Evolutionary conservation across 1,284 basidiomycete genomes (phyloP).

Genomic region (Neolentinus lepideus): DNA sequence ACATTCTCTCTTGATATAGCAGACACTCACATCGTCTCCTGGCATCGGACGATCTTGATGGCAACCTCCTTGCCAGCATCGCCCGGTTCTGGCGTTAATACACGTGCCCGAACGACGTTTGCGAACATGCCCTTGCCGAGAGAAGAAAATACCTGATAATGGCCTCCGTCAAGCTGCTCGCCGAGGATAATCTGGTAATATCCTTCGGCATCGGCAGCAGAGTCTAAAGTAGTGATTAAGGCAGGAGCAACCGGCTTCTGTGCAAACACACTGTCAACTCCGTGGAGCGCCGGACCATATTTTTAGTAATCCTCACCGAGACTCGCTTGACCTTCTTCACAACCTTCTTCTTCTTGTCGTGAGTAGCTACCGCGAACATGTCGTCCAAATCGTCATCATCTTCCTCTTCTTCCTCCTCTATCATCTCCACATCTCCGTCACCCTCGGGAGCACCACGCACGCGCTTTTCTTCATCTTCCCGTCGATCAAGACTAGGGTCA

Average conservation of each 20-base stretch:
- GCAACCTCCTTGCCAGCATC: slow-evolving; percentile 82
- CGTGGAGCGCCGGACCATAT: slow-evolving; percentile 1
- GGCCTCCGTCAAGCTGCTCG: slow-evolving; percentile 87
- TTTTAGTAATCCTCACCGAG: slow-evolving; percentile 30
- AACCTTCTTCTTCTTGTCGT: slow-evolving; percentile 55
- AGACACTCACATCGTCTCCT: slow-evolving; percentile 92
- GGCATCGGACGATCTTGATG: slow-evolving; percentile 94
- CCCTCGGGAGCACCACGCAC: slow-evolving; percentile 36
- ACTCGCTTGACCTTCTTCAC: slow-evolving; percentile 54
- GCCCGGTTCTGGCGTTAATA: slow-evolving; percentile 64
- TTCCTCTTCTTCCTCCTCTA: slow-evolving; percentile 52
- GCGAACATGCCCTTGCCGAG: slow-evolving; percentile 99
- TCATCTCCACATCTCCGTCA: slow-evolving; percentile 43
- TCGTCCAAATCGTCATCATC: slow-evolving; percentile 81
- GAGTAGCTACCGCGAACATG: slow-evolving; percentile 73
- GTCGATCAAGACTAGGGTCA: slow-evolving; percentile 79
- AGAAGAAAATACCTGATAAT: slow-evolving; percentile 92
- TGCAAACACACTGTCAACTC: slow-evolving; percentile 7
- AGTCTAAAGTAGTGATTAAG: slow-evolving; percentile 62
- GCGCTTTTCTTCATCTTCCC: slow-evolving; percentile 73
- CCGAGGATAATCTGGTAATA: slow-evolving; percentile 95
- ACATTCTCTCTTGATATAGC: no score
- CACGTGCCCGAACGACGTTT: slow-evolving; percentile 87
- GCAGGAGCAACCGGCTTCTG: slow-evolving; percentile 53
- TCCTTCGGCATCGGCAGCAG: slow-evolving; percentile 85